Evolutionary conservation across 495 filamentous ascomycete genomes (phyloP), one percentile per base, ranked within the genome.

Genomic region (Penicillium cataractarum): DNA sequence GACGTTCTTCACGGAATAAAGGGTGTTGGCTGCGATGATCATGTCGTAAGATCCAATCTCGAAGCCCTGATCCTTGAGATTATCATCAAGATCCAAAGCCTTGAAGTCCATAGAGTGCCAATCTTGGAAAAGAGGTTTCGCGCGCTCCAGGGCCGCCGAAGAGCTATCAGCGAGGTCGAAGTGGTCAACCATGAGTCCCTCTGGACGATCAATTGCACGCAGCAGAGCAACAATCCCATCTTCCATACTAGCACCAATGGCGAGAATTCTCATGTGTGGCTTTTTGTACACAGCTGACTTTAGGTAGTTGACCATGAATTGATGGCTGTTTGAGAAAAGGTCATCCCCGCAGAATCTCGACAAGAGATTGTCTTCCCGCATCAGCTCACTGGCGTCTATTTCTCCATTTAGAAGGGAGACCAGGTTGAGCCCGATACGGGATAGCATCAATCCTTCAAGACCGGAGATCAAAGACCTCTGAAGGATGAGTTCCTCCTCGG

Each of bases 101-200:
- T 51, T 51, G 24, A 51, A 51, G 26, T 31, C 49, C 49, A 51
- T 51, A 4, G 49, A 27, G 21, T 51, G 49, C 49, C 49, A 51
- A 17, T 51, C 29, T 31, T 51, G 49, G 24, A 51, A 51, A 15
- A 22, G 26, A 31, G 49, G 49, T 19, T 51, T 51, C 4, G 49
- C 49, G 29, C 49, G 24, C 26, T 51, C 49, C 4, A 51, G 6
- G 3, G 15, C 49, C 24, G 12, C 13, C 24, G 26, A 27, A 29
- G 49, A 51, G 29, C 49, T 27, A 15, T 52, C 49, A 7, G 15
- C 49, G 13, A 52, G 26, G 24, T 52, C 13, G 29, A 52, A 52
- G 15, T 32, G 49, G 19, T 52, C 27, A 32, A 52, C 49, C 49
- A 52, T 52, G 15, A 52, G 49, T n/a, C 49, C 49, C n/a, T 52